phyloP scores from a whole-genome alignment of 495 filamentous ascomycete genomes.

The Neurospora sp. region DNA sequence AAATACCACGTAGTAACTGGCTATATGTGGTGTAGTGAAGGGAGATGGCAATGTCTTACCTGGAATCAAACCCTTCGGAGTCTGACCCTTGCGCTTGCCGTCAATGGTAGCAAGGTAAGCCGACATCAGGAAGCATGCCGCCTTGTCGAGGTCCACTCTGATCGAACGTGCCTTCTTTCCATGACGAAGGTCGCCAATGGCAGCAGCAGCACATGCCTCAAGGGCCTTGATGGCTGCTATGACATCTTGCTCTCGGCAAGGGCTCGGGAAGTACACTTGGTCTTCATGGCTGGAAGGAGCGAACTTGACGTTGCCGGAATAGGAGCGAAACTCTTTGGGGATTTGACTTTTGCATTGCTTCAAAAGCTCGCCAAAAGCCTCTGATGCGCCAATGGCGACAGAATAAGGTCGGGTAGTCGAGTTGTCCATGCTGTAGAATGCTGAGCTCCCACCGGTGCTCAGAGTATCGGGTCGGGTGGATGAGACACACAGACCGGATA shows the following conservation, averaged over 20 bases:
- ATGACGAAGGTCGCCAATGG: constrained; percentile 49
- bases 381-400: constrained; percentile 15
- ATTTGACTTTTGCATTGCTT: constrained; percentile 14
- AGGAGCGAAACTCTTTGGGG: constrained; percentile 20
- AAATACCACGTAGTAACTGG: background rate
- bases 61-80: constrained; percentile 49
- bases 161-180: constrained; percentile 31
- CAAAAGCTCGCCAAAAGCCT: constrained; percentile 19
- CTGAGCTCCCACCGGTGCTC: background rate
- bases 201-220: constrained; percentile 56
- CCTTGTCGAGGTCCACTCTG: constrained; percentile 50
- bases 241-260: constrained; percentile 61
- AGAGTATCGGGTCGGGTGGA: background rate
- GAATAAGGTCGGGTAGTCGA: constrained; percentile 8
- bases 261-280: constrained; percentile 44
- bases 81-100: constrained; percentile 53
- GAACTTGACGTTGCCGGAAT: constrained; percentile 19
- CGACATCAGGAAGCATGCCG: constrained; percentile 58
- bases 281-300: constrained; percentile 21
- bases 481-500: background rate
- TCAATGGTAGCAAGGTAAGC: constrained; percentile 63
- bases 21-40: background rate
- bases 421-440: background rate
- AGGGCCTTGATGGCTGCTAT: constrained; percentile 58
- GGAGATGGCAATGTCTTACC: constrained; percentile 30